phyloP scores from a whole-genome alignment of 306 rosid species.

The Cajanus cajan region DNA sequence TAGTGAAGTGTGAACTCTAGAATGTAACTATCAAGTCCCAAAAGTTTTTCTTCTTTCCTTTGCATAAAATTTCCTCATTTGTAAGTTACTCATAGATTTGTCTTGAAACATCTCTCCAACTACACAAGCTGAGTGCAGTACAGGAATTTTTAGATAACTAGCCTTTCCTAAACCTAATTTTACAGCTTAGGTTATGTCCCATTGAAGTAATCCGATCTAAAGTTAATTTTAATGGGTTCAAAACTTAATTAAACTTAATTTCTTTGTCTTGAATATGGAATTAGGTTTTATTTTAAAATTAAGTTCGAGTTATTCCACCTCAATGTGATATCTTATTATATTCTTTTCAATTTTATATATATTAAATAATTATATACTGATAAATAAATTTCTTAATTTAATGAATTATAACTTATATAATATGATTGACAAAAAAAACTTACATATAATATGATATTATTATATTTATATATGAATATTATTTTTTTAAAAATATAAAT shows the following conservation, averaged over 20 bases:
- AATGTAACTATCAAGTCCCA: not conserved
- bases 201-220: not conserved
- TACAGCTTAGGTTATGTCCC: not conserved
- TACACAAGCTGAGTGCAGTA: not conserved
- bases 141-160: not conserved
- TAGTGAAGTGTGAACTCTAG: not conserved
- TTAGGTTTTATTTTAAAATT: not conserved
- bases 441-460: too few species aligned
- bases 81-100: not conserved
- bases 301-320: not conserved
- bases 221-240: not conserved
- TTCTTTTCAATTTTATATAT: not conserved
- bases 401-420: not conserved
- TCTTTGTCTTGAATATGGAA: too few species aligned
- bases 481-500: too few species aligned
- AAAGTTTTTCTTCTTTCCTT: too few species aligned
- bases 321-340: not conserved
- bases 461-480: not conserved
- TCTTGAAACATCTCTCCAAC: not conserved
- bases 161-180: not conserved
- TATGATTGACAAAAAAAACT: too few species aligned
- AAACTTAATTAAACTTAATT: not conserved
- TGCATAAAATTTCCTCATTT: too few species aligned
- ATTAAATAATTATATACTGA: not conserved
- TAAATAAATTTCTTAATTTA: not conserved